phyloP scores from a whole-genome alignment of 2,329 filamentous ascomycete genomes.

The Colletotrichum agaves region DNA sequence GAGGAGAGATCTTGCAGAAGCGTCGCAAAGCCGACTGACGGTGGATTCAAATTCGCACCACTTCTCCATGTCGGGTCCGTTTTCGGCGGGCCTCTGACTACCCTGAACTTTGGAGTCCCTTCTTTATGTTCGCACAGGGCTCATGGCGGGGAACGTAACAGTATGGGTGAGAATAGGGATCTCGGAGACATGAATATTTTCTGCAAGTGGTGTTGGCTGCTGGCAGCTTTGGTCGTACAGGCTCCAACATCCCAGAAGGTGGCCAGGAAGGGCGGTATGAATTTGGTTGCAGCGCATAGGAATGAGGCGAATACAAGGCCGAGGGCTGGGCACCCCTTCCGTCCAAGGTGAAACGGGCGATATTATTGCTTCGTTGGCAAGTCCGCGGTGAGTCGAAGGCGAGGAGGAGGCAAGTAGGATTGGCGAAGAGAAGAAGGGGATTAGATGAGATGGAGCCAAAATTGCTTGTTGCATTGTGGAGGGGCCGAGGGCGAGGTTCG shows the following conservation, averaged over 20 bases:
- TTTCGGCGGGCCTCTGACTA: constrained; percentile 25
- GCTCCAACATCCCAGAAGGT: constrained; percentile 17
- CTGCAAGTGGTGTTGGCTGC: constrained; percentile 13
- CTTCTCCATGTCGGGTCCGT: constrained; percentile 26
- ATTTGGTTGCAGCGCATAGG: neutral
- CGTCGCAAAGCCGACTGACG: neutral
- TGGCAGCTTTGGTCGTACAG: neutral
- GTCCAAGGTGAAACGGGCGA: constrained; percentile 30
- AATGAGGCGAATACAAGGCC: constrained; percentile 24
- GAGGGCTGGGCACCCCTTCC: constrained; percentile 21
- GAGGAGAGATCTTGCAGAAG: constrained; percentile 22
- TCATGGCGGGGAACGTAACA: constrained; percentile 18
- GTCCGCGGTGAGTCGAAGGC: constrained; percentile 11
- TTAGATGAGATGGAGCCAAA: constrained; percentile 2
- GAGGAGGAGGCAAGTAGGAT: constrained; percentile 1
- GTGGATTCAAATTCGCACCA: constrained; percentile 24
- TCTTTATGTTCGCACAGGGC: constrained; percentile 33
- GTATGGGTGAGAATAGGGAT: constrained; percentile 28
- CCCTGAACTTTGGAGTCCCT: constrained; percentile 36
- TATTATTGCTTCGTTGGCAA: constrained; percentile 32
- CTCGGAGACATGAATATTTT: constrained; percentile 23
- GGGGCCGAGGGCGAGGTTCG: neutral
- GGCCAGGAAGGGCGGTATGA: constrained; percentile 6
- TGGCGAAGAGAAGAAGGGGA: constrained; percentile 20
- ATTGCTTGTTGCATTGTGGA: constrained; percentile 12